Percentiles rank a stretch among this genome's conserved stretches.
Evolutionary conservation across 2,329 filamentous ascomycete genomes (phyloP).

Genomic region (Xylariomycetidae sp.): DNA sequence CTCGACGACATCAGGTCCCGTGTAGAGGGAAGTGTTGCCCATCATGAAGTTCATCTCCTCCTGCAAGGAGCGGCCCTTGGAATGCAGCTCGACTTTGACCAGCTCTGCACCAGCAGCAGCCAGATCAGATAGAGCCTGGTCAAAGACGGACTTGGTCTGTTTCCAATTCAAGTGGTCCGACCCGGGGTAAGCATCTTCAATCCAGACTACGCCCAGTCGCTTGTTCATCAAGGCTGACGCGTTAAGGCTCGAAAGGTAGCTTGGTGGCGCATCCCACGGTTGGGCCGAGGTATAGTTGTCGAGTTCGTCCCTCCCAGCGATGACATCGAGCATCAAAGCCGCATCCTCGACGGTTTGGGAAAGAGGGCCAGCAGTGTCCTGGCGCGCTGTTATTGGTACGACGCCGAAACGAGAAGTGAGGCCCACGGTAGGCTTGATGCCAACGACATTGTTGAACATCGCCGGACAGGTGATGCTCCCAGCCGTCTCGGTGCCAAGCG

Average conservation of each 20-base stretch:
- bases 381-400: slow-evolving; percentile 50
- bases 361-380: slow-evolving; percentile 54
- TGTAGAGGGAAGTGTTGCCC: slow-evolving; percentile 3
- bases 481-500: slow-evolving; percentile 58
- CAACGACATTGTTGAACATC: slow-evolving; percentile 55
- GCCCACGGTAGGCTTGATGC: slow-evolving; percentile 71
- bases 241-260: slow-evolving; percentile 50
- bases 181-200: slow-evolving; percentile 1
- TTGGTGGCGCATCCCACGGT: slow-evolving; percentile 41
- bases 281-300: slow-evolving; percentile 54
- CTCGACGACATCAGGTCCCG: slow-evolving; percentile 7
- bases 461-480: slow-evolving; percentile 57
- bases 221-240: slow-evolving; percentile 43
- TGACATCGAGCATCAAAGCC: slow-evolving; percentile 48
- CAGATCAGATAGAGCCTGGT: slow-evolving; percentile 8
- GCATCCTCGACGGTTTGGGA: slow-evolving; percentile 53
- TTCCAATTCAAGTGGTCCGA: slow-evolving; percentile 2
- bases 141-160: slow-evolving; percentile 7
- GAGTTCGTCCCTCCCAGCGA: slow-evolving; percentile 45
- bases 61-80: background rate
- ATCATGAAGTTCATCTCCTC: background rate
- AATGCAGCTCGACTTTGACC: slow-evolving; percentile 6
- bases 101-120: slow-evolving; percentile 9
- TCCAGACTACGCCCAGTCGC: slow-evolving; percentile 9
- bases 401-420: slow-evolving; percentile 59